Base-by-base conservation (phyloP, 441 rosid genomes). In the Codiaeum variegatum region DNA sequence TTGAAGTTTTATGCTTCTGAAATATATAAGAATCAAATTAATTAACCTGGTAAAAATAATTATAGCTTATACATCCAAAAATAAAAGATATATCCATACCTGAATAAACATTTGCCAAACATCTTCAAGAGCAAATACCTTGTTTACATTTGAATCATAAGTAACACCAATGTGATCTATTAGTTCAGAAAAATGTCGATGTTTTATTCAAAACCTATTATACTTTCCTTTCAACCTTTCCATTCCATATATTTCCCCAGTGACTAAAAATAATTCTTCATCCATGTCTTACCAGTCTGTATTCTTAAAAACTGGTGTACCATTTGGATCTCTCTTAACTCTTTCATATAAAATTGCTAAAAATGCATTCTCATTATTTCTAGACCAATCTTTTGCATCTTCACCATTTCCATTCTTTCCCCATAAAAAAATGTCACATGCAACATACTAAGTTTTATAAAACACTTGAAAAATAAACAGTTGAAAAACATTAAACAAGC, bases 221-320 rank as follows among this genome's bases (percentile, higher is more conserved):
- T 62, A 62, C 15, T 62, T 32, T 62, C 34, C 67, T n/a, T 63
- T 63, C 24, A 63, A 63, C 51, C n/a, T 63, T 5, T 36, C 29
- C 0, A 38, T 38, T 36, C 38, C 38, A 29, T 60, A 29, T 26
- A 3, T 26, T 9, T 60, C 38, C 4, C 31, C 21, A 3, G 8
- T 29, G 1, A 16, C 19, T 2, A 29, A 29, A 60, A 9, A 60
- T 29, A 60, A 16, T 5, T 31, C 51, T 1, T 46, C 51, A 5
- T 46, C 19, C 0, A 46, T 46, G 1, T 28, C 34, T 29, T 1
- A 1, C 55, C 55, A 51, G 31, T 60, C 40, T 13, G 7, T 11
- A 0, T 0, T 18, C 16, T 60, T 60, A 28, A 60, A 60, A 0
- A 28, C 15, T 12, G 38, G 38, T 9, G 38, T 16, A 12, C 19